Percentiles rank a stretch among this genome's conserved stretches.
These are phyloP conservation scores for Colletotrichum sidae DNA, from an alignment of 2,329 filamentous ascomycete species.

Conservation along the genomic window DNA sequence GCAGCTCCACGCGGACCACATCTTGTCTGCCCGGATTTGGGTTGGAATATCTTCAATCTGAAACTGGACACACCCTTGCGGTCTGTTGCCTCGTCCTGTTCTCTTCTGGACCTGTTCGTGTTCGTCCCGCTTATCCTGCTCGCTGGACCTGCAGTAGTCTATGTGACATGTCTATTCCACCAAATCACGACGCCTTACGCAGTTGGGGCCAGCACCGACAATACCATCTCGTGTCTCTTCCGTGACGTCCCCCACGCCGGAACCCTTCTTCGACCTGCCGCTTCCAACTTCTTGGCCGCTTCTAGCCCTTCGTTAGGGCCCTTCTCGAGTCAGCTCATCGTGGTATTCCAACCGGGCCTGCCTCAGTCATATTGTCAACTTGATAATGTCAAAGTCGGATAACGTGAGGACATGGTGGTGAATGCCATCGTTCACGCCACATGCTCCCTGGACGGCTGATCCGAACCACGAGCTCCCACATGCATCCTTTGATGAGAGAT, in stretches of 20 bases:
- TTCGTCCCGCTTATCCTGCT: conserved; percentile 12
- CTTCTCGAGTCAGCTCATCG: conserved; percentile 24
- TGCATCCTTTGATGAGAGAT: too few relatives aligned
- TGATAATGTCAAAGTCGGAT: not conserved
- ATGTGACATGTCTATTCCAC: too few relatives aligned
- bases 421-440: not conserved
- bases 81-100: too few relatives aligned
- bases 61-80: conserved; percentile 20
- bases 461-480: not conserved
- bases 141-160: not conserved
- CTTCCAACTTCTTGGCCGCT: not conserved
- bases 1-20: conserved; percentile 16
- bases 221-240: conserved; percentile 17
- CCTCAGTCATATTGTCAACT: conserved; percentile 3
- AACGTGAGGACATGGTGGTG: not conserved
- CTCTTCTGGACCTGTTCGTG: conserved; percentile 11
- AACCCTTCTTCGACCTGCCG: conserved; percentile 2
- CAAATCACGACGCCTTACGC: too few relatives aligned
- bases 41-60: conserved; percentile 23
- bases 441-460: conserved; percentile 4
- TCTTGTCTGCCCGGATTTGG: conserved; percentile 16
- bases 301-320: too few relatives aligned
- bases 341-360: conserved; percentile 18
- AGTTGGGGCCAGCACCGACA: too few relatives aligned
- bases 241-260: conserved; percentile 24